Percentiles rank a stretch among this genome's conserved stretches.
Evolutionary conservation across 2,329 filamentous ascomycete species (phyloP).

Genomic region (Xylariales sp.): DNA sequence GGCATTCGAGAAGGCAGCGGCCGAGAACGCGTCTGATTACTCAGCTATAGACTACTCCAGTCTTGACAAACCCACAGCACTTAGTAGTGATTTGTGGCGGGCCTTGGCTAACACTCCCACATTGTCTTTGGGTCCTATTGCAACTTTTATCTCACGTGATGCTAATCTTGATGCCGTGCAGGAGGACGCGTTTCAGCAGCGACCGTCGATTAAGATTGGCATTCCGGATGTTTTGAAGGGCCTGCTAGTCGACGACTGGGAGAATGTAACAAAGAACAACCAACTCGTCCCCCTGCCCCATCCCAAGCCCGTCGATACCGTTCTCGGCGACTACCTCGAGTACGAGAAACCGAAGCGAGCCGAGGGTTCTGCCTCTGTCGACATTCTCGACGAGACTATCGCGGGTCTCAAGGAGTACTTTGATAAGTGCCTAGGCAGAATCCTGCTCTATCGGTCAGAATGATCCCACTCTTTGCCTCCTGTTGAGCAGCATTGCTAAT

Average conservation of each 20-base stretch:
- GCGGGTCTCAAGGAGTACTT: conserved; percentile 90
- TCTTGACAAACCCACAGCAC: neutral
- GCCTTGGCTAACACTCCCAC: conserved; percentile 1
- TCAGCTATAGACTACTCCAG: neutral
- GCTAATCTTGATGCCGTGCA: conserved; percentile 31
- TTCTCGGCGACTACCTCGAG: conserved; percentile 75
- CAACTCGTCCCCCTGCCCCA: conserved; percentile 84
- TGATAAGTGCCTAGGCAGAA: conserved; percentile 80
- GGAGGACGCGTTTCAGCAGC: conserved; percentile 83
- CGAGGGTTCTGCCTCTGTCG: conserved; percentile 64
- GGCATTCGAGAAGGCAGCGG: no score
- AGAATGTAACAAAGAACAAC: conserved; percentile 93
- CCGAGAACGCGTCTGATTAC: neutral
- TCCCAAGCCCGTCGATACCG: conserved; percentile 65
- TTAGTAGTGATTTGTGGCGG: neutral
- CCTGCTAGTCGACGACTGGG: conserved; percentile 95
- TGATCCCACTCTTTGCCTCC: neutral
- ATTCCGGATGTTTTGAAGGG: conserved; percentile 89
- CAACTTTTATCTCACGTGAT: neutral
- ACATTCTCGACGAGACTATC: conserved; percentile 86
- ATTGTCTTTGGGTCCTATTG: neutral
- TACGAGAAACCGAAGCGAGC: conserved; percentile 64
- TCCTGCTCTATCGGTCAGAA: conserved; percentile 73
- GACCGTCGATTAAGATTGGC: conserved; percentile 79
- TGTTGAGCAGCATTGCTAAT: conserved; percentile 17